Evolutionary conservation across 1,284 basidiomycete species (phyloP).

Genomic region (Cryptococcus sp.): DNA sequence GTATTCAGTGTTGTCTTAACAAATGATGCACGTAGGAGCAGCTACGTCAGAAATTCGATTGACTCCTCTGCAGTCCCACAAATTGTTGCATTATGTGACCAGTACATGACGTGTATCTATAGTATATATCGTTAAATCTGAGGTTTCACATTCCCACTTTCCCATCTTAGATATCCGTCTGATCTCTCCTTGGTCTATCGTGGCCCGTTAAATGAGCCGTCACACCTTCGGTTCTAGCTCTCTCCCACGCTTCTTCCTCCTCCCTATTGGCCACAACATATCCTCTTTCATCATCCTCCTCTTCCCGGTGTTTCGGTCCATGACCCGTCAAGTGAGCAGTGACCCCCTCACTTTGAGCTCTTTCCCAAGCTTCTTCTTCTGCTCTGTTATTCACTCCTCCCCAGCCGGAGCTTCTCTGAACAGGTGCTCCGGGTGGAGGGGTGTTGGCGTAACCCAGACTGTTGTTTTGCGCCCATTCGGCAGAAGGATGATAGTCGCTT

Average conservation of each 20-base stretch:
- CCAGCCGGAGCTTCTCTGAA: background rate
- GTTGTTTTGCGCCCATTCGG: slow-evolving; percentile 26
- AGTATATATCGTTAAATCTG: too few species aligned
- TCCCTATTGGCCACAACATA: slow-evolving; percentile 31
- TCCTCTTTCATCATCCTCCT: slow-evolving; percentile 12
- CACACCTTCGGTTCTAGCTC: slow-evolving; percentile 30
- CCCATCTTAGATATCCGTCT: background rate
- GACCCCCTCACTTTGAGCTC: slow-evolving; percentile 25
- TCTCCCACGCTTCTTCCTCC: slow-evolving; percentile 42
- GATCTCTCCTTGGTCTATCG: slow-evolving; percentile 1
- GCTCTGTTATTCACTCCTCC: slow-evolving; percentile 8
- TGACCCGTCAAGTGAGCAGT: slow-evolving; percentile 41
- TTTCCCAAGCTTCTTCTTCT: slow-evolving; percentile 41
- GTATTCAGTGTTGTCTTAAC: too few species aligned
- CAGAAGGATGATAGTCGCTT: slow-evolving; percentile 30
- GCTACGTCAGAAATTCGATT: too few species aligned
- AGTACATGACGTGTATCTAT: too few species aligned
- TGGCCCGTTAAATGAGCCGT: slow-evolving; percentile 39
- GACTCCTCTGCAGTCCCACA: too few species aligned
- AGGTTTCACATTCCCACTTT: background rate
- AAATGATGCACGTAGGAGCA: too few species aligned
- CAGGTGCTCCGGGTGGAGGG: slow-evolving; percentile 23
- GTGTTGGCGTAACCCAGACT: slow-evolving; percentile 8
- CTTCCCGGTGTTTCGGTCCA: slow-evolving; percentile 2
- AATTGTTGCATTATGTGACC: too few species aligned